Conservation (phyloP, 2,329 filamentous ascomycete genomes). For the Trichoderma koningii region DNA sequence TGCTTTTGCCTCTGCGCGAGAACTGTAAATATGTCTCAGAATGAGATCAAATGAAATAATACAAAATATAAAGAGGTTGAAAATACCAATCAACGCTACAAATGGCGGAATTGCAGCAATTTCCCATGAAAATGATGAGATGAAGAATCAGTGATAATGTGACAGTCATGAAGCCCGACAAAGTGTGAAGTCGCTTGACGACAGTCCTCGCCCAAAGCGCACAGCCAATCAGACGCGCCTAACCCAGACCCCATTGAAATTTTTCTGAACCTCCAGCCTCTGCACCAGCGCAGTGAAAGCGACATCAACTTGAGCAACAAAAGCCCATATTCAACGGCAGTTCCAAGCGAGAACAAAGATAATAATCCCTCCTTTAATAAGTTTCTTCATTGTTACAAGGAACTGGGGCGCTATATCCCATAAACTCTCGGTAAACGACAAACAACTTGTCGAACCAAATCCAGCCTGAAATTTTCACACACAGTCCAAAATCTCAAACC, state of each 20-base stretch:
- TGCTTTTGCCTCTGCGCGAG: too few species aligned
- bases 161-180: neutral
- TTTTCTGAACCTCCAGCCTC: slow-evolving; percentile 26
- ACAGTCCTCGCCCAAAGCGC: neutral
- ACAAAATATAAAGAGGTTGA: too few species aligned
- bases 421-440: too few species aligned
- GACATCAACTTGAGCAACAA: slow-evolving; percentile 15
- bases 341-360: neutral
- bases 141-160: neutral
- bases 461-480: slow-evolving; percentile 11
- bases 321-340: neutral
- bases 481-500: neutral
- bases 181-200: slow-evolving; percentile 11
- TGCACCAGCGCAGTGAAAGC: neutral
- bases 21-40: too few species aligned
- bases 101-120: too few species aligned
- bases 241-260: slow-evolving; percentile 27
- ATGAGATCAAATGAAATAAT: too few species aligned
- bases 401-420: neutral
- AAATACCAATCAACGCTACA: too few species aligned
- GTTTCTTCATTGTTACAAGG: neutral
- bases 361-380: neutral
- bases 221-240: slow-evolving; percentile 27
- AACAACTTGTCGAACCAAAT: slow-evolving; percentile 1
- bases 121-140: neutral